Percentiles rank a stretch among this genome's conserved stretches.
Evolutionary conservation across 2,329 filamentous ascomycete species (phyloP).

Genomic region (Colletotrichum eleusines): DNA sequence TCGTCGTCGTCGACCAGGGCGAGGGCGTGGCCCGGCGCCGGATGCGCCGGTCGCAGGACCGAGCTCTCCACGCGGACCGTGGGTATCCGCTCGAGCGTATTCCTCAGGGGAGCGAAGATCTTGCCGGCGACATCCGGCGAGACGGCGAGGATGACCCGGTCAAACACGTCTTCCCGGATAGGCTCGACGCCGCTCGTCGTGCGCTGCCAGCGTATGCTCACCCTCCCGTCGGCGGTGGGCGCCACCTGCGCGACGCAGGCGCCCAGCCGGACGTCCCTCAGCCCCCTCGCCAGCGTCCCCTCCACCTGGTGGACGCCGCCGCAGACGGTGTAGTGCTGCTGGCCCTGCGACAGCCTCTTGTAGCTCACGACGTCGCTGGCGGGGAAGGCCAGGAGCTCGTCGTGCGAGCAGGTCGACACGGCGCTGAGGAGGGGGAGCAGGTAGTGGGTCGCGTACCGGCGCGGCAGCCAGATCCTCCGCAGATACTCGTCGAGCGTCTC

Average conservation of each 20-base stretch:
- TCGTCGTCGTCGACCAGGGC: slow-evolving; percentile 39
- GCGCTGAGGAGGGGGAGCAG: slow-evolving; percentile 66
- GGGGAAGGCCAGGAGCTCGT: slow-evolving; percentile 62
- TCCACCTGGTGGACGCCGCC: slow-evolving; percentile 64
- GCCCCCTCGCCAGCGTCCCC: slow-evolving; percentile 54
- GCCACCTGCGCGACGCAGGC: slow-evolving; percentile 54
- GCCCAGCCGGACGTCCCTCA: slow-evolving; percentile 56
- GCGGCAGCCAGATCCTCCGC: slow-evolving; percentile 61
- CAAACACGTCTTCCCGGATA: slow-evolving; percentile 55
- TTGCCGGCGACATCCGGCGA: slow-evolving; percentile 64
- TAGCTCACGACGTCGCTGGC: slow-evolving; percentile 66
- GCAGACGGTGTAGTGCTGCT: slow-evolving; percentile 64
- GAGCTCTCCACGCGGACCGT: slow-evolving; percentile 62
- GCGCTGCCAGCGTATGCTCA: slow-evolving; percentile 52
- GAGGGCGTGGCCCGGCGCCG: slow-evolving; percentile 8
- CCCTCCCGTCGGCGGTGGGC: slow-evolving; percentile 43
- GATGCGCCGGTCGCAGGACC: slow-evolving; percentile 49
- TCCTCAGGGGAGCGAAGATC: slow-evolving; percentile 59
- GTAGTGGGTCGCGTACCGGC: slow-evolving; percentile 61
- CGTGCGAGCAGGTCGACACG: slow-evolving; percentile 67
- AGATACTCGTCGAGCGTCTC: slow-evolving; percentile 65
- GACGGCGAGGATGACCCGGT: slow-evolving; percentile 66
- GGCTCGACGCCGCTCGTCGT: slow-evolving; percentile 17
- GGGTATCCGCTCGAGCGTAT: slow-evolving; percentile 58
- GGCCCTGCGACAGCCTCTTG: slow-evolving; percentile 59